These are phyloP conservation scores for Tripterygium wilfordii DNA, from an alignment of 177 flowering plant genomes.

Conservation along the genomic window DNA sequence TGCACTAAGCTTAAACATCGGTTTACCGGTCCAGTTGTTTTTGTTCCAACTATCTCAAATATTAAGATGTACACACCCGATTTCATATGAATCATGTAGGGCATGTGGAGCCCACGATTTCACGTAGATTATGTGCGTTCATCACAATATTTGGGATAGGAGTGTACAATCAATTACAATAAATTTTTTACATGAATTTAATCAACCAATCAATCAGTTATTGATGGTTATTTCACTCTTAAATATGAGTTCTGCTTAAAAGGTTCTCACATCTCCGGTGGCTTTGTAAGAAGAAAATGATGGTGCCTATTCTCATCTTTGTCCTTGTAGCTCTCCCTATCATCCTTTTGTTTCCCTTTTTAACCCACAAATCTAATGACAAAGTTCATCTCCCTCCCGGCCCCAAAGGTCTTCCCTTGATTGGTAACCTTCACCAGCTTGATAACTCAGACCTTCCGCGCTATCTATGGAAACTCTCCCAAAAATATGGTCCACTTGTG, in stretches of 20 bases:
- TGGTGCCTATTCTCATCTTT: neutral
- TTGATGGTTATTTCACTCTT: neutral
- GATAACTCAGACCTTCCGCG: neutral
- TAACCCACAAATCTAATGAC: neutral
- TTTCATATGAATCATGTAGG: too few relatives aligned
- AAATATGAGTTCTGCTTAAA: neutral
- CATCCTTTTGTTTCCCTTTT: neutral
- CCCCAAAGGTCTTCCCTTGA: slow-evolving; percentile 1
- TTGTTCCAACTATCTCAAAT: too few relatives aligned
- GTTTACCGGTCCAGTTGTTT: too few relatives aligned
- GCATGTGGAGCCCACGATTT: too few relatives aligned
- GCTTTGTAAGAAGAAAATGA: neutral
- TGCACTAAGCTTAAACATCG: too few relatives aligned
- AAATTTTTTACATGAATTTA: too few relatives aligned
- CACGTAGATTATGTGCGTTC: too few relatives aligned
- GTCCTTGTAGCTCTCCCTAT: neutral
- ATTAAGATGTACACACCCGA: too few relatives aligned
- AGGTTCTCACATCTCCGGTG: neutral
- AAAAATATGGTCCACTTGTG: slow-evolving; percentile 8
- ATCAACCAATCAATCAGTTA: too few relatives aligned
- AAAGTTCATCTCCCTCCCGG: slow-evolving; percentile 7
- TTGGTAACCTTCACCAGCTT: slow-evolving; percentile 9
- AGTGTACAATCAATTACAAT: too few relatives aligned
- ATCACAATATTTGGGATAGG: too few relatives aligned
- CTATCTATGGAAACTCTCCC: slow-evolving; percentile 5